Evolutionary conservation across 1,139 yeast species (phyloP), one percentile per base, ranked within the genome.

Genomic region (Yamadazyma dendronema): DNA sequence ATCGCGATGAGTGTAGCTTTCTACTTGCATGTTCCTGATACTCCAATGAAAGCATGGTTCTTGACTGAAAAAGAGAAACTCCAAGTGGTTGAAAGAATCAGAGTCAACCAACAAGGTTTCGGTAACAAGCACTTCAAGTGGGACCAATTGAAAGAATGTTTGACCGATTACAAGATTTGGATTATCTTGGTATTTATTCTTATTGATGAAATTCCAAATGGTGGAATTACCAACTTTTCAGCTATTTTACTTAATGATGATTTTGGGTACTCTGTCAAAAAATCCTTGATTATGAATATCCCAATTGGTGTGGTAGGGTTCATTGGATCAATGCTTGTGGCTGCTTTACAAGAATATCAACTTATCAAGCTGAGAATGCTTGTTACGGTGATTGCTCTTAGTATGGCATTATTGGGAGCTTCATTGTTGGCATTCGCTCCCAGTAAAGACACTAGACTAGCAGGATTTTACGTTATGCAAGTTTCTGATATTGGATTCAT

Each of bases 401-500:
- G 51, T 3, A 30, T 74, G 5, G 55, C 65, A 21, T 43, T 72
- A 15, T 49, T 62, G 21, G 69, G 71, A 3, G 50, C 78, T n/a
- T 71, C 72, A 26, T 52, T 78, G 62, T 53, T 77, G 35, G 80
- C 77, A 0, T 77, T 74, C 54, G 74, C 80, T n/a, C 16, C 11
- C 3, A 6, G n/a, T 4, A 38, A 35, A 14, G 9, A 17, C 8
- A 34, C 30, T 12, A 24, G 33, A 24, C 21, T 40, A 15, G 37
- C 33, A 2, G 43, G 43, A 6, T 33, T 32, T 12, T 35, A 35
- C 17, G 25, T 38, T 7, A 35, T 38, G 33, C 33, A 30, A 14
- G 30, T 38, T 7, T 28, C 41, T 3, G 34, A 34, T 33, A 35
- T 37, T 19, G 38, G 36, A 3, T 35, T 36, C 13, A 35, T 42